Evolutionary conservation across 805 yeast species (phyloP), one percentile per base, ranked within the genome.

Genomic region (Monosporozyma siamensis): DNA sequence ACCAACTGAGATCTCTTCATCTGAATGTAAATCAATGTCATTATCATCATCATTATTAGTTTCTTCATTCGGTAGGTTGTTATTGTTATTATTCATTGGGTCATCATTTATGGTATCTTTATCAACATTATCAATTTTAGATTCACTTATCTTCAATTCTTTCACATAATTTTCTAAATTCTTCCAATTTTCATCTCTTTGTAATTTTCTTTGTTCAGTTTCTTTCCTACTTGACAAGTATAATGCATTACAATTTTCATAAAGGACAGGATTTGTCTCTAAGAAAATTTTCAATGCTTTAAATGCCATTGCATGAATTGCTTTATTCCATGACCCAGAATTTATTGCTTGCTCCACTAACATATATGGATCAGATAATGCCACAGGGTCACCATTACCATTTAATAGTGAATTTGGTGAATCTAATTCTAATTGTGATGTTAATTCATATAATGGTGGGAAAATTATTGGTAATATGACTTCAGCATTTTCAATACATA

Each of bases 401-500:
- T 39, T 54, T 17, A 31, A 32, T 12, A 34, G 27, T 6, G 36
- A 20, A 25, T 31, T 27, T 22, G 47, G 46, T 5, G 57, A 46
- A 38, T 61, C 65, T 26, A 59, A 41, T 47, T 60, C 63, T 30
- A 62, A 48, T 42, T 63, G 66, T n/a, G 67, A 59, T 1, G 95
- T 80, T 48, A 89, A 72, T 62, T 89, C 95, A 62, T 87, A 90
- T 50, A 92, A 71, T 2, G 96, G 77, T 1, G 95, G 82, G 64
- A 87, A 92, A 29, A 92, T 77, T 37, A 92, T 88, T 23, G 98
- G 97, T 53, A 92, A 68, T 42, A 90, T 87, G 29, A 84, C 89
- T 54, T 88, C 95, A 7, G 95, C 89, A 61, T 84, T 84, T 56
- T 92, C 97, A 17, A 94, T 86, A 39, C 92, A 88, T 53, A 90